phyloP scores from a whole-genome alignment of 2,329 filamentous ascomycete genomes.

The Aspergillus puulaauensis region DNA sequence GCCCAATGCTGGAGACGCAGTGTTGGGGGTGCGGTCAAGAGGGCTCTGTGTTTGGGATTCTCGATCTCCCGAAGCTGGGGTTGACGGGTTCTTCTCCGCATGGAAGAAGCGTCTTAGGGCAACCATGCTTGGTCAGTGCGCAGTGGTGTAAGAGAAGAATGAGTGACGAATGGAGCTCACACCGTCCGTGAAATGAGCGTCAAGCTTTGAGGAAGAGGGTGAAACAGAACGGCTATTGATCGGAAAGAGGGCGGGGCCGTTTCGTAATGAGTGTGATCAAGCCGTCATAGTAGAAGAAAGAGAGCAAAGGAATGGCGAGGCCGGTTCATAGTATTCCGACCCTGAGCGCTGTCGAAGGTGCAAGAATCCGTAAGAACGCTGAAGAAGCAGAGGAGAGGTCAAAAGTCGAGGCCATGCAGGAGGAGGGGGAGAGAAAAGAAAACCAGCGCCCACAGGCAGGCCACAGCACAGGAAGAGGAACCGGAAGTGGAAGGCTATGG shows the following conservation, averaged over 20 bases:
- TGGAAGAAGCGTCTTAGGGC: conserved; percentile 36
- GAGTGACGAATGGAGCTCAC: background rate
- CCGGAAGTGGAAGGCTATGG: background rate
- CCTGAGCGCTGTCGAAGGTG: background rate
- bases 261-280: conserved; percentile 4
- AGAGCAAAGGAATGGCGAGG: background rate
- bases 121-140: conserved; percentile 28
- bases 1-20: conserved; percentile 22
- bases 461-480: background rate
- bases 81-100: conserved; percentile 23
- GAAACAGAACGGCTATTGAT: background rate
- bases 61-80: conserved; percentile 11
- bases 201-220: background rate
- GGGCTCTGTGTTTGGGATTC: conserved; percentile 2
- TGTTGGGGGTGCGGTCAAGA: conserved; percentile 3
- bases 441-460: background rate
- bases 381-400: background rate
- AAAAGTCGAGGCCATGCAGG: background rate
- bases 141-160: background rate
- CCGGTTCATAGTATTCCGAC: background rate
- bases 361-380: background rate
- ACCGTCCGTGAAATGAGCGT: background rate
- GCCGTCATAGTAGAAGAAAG: background rate
- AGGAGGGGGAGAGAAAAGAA: background rate
- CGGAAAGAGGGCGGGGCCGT: conserved; percentile 1